phyloP scores from a whole-genome alignment of 805 yeast species.

The Cyberlindnera xishuangbannaensis region DNA sequence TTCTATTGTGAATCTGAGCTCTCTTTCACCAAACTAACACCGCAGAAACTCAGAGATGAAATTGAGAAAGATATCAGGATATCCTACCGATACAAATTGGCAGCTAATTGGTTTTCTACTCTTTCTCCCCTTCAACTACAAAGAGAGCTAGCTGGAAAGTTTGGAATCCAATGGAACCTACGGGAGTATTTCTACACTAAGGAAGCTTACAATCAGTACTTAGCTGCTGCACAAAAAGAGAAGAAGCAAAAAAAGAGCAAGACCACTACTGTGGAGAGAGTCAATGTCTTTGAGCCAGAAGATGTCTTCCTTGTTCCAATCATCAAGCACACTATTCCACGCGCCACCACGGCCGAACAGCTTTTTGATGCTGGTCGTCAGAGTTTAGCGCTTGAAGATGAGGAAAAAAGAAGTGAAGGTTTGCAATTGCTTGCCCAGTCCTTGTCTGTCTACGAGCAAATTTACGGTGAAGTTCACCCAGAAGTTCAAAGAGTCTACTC shows the following conservation, averaged over 20 bases:
- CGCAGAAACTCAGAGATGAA: conserved; percentile 36
- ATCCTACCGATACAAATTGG: conserved; percentile 61
- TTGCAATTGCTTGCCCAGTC: conserved; percentile 63
- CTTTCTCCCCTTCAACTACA: conserved; percentile 41
- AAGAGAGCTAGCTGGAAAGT: conserved; percentile 67
- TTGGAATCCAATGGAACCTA: conserved; percentile 81
- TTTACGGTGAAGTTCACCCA: conserved; percentile 74
- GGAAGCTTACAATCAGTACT: conserved; percentile 23
- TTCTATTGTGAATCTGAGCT: conserved; percentile 38
- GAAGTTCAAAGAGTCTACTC: conserved; percentile 70
- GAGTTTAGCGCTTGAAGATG: conserved; percentile 11
- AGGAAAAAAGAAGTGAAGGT: conserved; percentile 47
- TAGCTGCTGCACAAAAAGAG: conserved; percentile 29
- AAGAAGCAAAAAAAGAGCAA: conserved; percentile 25
- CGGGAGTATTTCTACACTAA: conserved; percentile 35
- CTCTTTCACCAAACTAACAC: conserved; percentile 40
- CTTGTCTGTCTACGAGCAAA: conserved; percentile 68
- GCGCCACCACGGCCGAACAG: conserved; percentile 66
- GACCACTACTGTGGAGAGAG: conserved; percentile 5
- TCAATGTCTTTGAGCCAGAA: conserved; percentile 45
- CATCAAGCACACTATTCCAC: conserved; percentile 65
- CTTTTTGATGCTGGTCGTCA: conserved; percentile 59
- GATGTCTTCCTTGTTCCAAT: conserved; percentile 74
- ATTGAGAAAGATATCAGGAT: conserved; percentile 47
- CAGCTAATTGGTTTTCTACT: conserved; percentile 40